Evolutionary conservation across 2,329 filamentous ascomycete species (phyloP).

Genomic region (Exophiala mesophila): DNA sequence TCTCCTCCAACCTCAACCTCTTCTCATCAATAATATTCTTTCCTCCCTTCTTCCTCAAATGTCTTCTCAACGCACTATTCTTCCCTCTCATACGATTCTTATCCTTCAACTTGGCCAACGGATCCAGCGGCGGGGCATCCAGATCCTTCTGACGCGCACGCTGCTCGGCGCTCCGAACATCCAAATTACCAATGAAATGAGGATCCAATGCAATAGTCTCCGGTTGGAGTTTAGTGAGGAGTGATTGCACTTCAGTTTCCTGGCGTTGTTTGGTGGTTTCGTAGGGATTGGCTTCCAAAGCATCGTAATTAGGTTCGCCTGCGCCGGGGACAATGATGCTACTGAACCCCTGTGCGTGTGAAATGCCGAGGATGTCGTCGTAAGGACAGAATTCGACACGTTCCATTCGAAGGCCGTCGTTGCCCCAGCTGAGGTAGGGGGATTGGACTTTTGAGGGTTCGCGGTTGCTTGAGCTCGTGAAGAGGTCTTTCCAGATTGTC

Average conservation of each 20-base stretch:
- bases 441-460: conserved; percentile 76
- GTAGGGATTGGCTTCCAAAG: conserved; percentile 89
- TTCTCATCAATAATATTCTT: conserved; percentile 97
- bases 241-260: conserved; percentile 79
- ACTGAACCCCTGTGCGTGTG: conserved; percentile 80
- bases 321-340: conserved; percentile 87
- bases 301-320: conserved; percentile 96
- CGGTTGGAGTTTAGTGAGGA: conserved; percentile 91
- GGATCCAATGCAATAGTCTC: conserved; percentile 97
- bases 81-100: conserved; percentile 75
- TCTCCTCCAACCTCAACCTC: conserved; percentile 76
- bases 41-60: conserved; percentile 83
- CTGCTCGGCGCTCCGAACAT: conserved; percentile 74
- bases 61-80: conserved; percentile 82
- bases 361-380: conserved; percentile 84
- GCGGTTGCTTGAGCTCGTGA: conserved; percentile 63
- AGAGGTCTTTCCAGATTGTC: conserved; percentile 86
- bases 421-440: conserved; percentile 84
- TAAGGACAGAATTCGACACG: conserved; percentile 88
- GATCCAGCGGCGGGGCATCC: conserved; percentile 62
- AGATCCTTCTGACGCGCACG: conserved; percentile 71
- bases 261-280: conserved; percentile 89
- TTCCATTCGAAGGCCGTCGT: conserved; percentile 75
- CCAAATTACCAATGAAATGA: conserved; percentile 82
- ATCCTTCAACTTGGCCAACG: conserved; percentile 52